These are phyloP conservation scores for Metarhizium brunneum DNA, from an alignment of 2,329 filamentous ascomycete genomes.

Conservation along the genomic window DNA sequence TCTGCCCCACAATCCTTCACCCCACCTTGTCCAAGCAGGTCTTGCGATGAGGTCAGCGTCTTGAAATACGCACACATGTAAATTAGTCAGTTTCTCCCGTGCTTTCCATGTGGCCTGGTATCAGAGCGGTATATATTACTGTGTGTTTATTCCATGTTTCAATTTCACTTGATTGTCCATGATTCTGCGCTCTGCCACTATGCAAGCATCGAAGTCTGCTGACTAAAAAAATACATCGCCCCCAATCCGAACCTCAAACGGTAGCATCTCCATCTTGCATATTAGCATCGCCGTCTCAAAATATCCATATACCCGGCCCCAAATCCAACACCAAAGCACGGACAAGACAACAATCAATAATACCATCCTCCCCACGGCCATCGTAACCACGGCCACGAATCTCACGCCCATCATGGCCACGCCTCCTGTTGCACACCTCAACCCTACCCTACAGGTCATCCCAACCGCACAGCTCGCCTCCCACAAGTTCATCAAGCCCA, in stretches of 20 bases:
- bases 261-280: neutral
- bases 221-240: neutral
- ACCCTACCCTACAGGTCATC: slow-evolving; percentile 34
- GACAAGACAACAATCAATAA: neutral
- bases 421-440: neutral
- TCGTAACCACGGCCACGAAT: neutral
- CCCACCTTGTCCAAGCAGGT: too few relatives aligned
- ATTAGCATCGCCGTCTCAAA: too few relatives aligned
- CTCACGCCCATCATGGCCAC: neutral
- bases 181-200: neutral
- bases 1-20: neutral
- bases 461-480: slow-evolving; percentile 32
- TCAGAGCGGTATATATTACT: too few relatives aligned
- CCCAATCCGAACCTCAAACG: neutral
- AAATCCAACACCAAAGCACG: neutral
- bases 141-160: too few relatives aligned
- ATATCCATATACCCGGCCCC: too few relatives aligned
- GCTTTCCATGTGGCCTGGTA: too few relatives aligned
- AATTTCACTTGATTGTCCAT: neutral
- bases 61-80: too few relatives aligned
- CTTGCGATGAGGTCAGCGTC: too few relatives aligned
- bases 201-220: neutral
- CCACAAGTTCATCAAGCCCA: slow-evolving; percentile 53
- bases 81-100: too few relatives aligned
- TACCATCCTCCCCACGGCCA: neutral